Evolutionary conservation across 1,284 basidiomycete species (phyloP).

Genomic region (Cutaneotrichosporon sp.): DNA sequence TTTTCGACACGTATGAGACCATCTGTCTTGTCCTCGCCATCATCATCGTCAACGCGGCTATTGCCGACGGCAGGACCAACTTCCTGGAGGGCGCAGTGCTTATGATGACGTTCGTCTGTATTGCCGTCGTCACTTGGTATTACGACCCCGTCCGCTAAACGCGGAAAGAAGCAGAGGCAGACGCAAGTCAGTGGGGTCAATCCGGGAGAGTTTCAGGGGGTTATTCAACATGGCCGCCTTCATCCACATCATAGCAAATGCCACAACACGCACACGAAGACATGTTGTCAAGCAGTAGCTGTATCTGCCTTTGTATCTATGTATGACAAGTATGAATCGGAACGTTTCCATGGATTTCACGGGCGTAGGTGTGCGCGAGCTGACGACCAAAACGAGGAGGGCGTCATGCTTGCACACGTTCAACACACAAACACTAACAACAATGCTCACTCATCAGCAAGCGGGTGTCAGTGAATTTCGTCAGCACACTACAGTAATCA

Average conservation of each 20-base stretch:
- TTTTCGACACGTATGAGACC: slow-evolving; percentile 47
- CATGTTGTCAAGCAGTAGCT: neutral
- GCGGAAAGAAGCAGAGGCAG: neutral
- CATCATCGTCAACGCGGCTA: slow-evolving; percentile 72
- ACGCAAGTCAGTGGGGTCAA: neutral
- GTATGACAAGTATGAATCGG: too few species aligned
- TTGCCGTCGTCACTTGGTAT: slow-evolving; percentile 45
- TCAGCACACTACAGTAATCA: too few species aligned
- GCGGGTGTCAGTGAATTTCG: too few species aligned
- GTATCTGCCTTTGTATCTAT: neutral
- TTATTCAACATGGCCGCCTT: neutral
- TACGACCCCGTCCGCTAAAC: slow-evolving; percentile 19
- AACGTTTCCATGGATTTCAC: too few species aligned
- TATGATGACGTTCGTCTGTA: slow-evolving; percentile 51
- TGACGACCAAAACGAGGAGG: too few species aligned
- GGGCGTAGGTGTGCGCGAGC: too few species aligned
- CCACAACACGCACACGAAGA: neutral
- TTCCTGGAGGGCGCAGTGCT: slow-evolving; percentile 62
- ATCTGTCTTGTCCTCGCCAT: slow-evolving; percentile 57
- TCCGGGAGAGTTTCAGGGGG: too few species aligned
- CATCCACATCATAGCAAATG: neutral
- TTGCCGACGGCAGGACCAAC: slow-evolving; percentile 77
- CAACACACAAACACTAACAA: too few species aligned
- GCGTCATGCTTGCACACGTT: too few species aligned
- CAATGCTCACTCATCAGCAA: too few species aligned